These are phyloP conservation scores for Ascochyta clinopodiicola DNA, from an alignment of 2,329 filamentous ascomycete genomes.

Conservation along the genomic window DNA sequence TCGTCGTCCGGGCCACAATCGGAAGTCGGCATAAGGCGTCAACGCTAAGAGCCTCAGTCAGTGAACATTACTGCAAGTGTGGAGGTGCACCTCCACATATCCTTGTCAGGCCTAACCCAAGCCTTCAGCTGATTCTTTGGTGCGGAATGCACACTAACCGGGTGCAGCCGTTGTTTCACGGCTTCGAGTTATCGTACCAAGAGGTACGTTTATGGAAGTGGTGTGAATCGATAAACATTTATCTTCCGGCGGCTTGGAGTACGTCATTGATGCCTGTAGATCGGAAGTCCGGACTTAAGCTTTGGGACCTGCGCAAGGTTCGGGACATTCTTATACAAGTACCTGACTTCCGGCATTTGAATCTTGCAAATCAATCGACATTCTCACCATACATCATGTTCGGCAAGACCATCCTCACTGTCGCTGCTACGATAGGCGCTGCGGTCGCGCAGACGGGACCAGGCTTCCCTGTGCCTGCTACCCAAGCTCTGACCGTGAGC, in stretches of 20 bases:
- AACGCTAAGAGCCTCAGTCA: too few species aligned
- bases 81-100: background rate
- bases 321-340: background rate
- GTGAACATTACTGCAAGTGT: too few species aligned
- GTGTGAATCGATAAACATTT: background rate
- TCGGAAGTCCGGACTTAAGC: background rate
- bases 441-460: slow-evolving; percentile 35
- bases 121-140: background rate
- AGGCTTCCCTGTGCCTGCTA: slow-evolving; percentile 36
- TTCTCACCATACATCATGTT: slow-evolving; percentile 18
- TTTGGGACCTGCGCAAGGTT: slow-evolving; percentile 1
- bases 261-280: slow-evolving; percentile 8
- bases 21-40: too few species aligned
- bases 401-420: slow-evolving; percentile 18
- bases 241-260: background rate
- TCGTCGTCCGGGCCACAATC: too few species aligned
- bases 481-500: slow-evolving; percentile 27
- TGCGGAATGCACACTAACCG: background rate
- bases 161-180: background rate
- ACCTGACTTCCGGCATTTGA: background rate
- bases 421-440: slow-evolving; percentile 21
- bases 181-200: background rate
- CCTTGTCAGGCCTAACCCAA: background rate
- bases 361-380: background rate
- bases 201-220: background rate